Conservation (phyloP, 2,329 filamentous ascomycete genomes). For the Hypoxylon sp. region DNA sequence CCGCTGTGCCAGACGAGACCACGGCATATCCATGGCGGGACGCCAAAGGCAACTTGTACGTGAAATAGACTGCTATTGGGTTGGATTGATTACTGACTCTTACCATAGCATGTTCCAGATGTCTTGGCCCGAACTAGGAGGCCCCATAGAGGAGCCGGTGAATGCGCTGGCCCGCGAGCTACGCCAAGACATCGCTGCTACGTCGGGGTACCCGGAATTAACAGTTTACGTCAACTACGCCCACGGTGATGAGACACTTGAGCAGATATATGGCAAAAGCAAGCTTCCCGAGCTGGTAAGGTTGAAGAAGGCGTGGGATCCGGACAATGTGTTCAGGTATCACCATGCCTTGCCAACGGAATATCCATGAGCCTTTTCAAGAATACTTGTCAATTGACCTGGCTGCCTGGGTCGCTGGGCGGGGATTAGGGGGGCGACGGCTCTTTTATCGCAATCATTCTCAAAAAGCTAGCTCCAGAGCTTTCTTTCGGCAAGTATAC, state of each 20-base stretch:
- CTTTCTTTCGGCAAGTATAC: too few species aligned
- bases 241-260: conserved; percentile 47
- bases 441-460: too few species aligned
- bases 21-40: conserved; percentile 49
- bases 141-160: conserved; percentile 9
- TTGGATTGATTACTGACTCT: background rate
- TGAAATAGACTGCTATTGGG: background rate
- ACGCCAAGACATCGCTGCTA: conserved; percentile 16
- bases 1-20: conserved; percentile 24
- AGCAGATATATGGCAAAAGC: conserved; percentile 43
- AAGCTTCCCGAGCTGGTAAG: conserved; percentile 44
- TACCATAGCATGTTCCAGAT: conserved; percentile 35
- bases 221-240: conserved; percentile 49
- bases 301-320: conserved; percentile 49
- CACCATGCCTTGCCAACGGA: conserved; percentile 15
- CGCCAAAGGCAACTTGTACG: conserved; percentile 37
- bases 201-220: conserved; percentile 35
- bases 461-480: too few species aligned
- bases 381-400: too few species aligned
- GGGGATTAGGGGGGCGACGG: too few species aligned
- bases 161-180: conserved; percentile 26
- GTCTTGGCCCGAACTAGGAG: conserved; percentile 14
- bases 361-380: conserved; percentile 12
- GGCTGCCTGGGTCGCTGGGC: too few species aligned
- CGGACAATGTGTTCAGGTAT: conserved; percentile 45